Percentiles rank a stretch among this genome's conserved stretches.
phyloP scores from a whole-genome alignment of 2,329 filamentous ascomycete species.

The Botrytis fragariae region DNA sequence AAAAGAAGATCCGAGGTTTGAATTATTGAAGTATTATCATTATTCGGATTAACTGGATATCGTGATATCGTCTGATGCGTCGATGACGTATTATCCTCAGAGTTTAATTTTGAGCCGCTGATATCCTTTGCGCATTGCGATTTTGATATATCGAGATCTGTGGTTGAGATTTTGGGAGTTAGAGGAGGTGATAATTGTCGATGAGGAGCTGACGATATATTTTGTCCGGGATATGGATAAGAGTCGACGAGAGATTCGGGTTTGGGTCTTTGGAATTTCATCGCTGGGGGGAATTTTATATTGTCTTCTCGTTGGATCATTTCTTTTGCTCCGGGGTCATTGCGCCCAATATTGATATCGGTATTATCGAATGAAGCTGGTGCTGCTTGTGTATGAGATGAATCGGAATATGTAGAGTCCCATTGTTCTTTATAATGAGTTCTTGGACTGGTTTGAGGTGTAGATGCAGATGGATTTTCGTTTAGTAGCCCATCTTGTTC shows the following conservation, averaged over 20 bases:
- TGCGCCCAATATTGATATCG: slow-evolving; percentile 21
- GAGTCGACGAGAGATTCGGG: slow-evolving; percentile 26
- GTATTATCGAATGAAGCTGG: slow-evolving; percentile 31
- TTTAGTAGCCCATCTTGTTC: slow-evolving; percentile 56
- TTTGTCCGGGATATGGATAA: not conserved
- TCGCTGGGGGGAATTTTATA: slow-evolving; percentile 36
- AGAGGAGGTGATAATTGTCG: not conserved
- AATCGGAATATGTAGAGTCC: slow-evolving; percentile 25
- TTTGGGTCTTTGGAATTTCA: slow-evolving; percentile 33
- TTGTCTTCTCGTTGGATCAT: slow-evolving; percentile 35
- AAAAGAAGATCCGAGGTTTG: slow-evolving; percentile 17
- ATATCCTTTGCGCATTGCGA: not conserved
- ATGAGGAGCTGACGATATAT: not conserved
- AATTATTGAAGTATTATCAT: slow-evolving; percentile 8
- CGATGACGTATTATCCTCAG: slow-evolving; percentile 8
- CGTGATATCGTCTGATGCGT: not conserved
- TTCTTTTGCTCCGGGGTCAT: slow-evolving; percentile 31
- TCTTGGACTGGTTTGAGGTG: slow-evolving; percentile 34
- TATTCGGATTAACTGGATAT: not conserved
- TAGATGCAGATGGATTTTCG: slow-evolving; percentile 40
- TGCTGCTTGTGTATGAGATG: slow-evolving; percentile 22
- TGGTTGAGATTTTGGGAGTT: not conserved
- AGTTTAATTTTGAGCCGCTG: slow-evolving; percentile 1
- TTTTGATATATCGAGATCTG: not conserved
- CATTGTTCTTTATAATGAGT: slow-evolving; percentile 31